A percentile compares a stretch with the other conserved stretches of the same genome.
Evolutionary conservation across 192 early-diverging fungal species (phyloP).

Genomic region (Backusella tarrabulga): DNA sequence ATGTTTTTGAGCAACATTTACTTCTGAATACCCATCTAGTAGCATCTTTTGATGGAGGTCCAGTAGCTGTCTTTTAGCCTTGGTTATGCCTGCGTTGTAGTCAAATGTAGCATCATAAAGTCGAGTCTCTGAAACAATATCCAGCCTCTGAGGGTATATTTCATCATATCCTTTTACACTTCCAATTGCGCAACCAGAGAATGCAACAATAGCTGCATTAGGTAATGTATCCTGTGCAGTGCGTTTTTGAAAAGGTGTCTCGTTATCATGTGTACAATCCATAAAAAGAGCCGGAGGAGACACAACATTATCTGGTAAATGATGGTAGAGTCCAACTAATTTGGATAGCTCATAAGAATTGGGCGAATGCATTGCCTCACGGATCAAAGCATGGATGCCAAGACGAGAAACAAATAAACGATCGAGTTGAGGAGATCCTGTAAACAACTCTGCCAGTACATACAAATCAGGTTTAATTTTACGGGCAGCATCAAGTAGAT

Average conservation of each 20-base stretch:
- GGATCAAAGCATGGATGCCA: slow-evolving; percentile 95
- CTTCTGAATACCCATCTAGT: slow-evolving; percentile 79
- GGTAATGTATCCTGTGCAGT: slow-evolving; percentile 90
- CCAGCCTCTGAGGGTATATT: slow-evolving; percentile 81
- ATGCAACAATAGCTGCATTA: slow-evolving; percentile 86
- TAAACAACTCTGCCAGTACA: slow-evolving; percentile 97
- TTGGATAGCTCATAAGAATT: slow-evolving; percentile 86
- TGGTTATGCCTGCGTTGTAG: slow-evolving; percentile 51
- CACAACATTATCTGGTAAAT: slow-evolving; percentile 82
- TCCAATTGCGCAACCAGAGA: slow-evolving; percentile 89
- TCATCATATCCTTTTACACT: slow-evolving; percentile 98
- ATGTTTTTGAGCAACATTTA: slow-evolving; percentile 94
- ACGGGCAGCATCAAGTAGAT: slow-evolving; percentile 88
- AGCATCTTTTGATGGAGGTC: slow-evolving; percentile 82
- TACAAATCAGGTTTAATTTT: slow-evolving; percentile 84
- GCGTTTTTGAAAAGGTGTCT: slow-evolving; percentile 91
- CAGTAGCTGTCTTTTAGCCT: slow-evolving; percentile 71
- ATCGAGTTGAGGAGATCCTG: slow-evolving; percentile 92
- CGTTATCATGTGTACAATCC: slow-evolving; percentile 99
- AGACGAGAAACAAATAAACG: slow-evolving; percentile 87
- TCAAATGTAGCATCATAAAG: slow-evolving; percentile 67
- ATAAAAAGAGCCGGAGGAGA: slow-evolving; percentile 95
- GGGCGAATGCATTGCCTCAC: slow-evolving; percentile 98
- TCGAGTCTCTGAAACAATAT: slow-evolving; percentile 86
- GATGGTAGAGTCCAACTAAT: slow-evolving; percentile 84